These are phyloP conservation scores for Cyberlindnera mycetangii DNA, from an alignment of 805 yeast species.

Conservation along the genomic window DNA sequence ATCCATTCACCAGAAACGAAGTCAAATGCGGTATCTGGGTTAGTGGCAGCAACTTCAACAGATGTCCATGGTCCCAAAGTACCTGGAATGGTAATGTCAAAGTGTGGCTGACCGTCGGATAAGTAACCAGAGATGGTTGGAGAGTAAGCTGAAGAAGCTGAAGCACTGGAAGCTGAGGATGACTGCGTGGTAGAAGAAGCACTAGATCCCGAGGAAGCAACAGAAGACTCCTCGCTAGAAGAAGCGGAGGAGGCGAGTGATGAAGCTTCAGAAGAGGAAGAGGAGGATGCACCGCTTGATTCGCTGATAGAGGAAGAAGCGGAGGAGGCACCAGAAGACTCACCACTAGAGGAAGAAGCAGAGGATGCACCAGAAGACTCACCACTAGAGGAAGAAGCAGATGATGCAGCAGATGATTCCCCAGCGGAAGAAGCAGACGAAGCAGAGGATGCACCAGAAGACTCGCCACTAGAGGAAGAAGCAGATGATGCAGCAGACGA, in stretches of 20 bases:
- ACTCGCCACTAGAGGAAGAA: not conserved
- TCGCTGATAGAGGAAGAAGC: not conserved
- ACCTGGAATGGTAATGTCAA: slow-evolving; percentile 20
- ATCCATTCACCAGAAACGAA: slow-evolving; percentile 10
- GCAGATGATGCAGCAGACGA: not conserved
- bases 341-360: not conserved
- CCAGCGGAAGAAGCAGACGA: slow-evolving; percentile 1
- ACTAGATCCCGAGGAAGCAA: not conserved
- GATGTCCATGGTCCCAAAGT: slow-evolving; percentile 18
- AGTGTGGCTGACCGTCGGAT: slow-evolving; percentile 22
- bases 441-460: slow-evolving; percentile 1
- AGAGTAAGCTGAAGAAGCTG: not conserved
- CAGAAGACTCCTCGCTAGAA: not conserved
- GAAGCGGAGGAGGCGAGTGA: not conserved
- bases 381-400: not conserved
- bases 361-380: slow-evolving; percentile 1
- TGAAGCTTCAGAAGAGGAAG: not conserved
- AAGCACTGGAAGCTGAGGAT: not conserved
- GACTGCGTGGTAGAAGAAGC: not conserved
- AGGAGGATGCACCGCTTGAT: not conserved
- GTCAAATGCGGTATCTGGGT: slow-evolving; percentile 14
- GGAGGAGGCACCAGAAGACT: not conserved
- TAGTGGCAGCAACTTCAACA: slow-evolving; percentile 13
- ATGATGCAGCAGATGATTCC: not conserved
- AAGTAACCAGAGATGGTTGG: slow-evolving; percentile 21